Evolutionary conservation across 768 basidiomycete species (phyloP).

Genomic region (Leccinum uliginosum): DNA sequence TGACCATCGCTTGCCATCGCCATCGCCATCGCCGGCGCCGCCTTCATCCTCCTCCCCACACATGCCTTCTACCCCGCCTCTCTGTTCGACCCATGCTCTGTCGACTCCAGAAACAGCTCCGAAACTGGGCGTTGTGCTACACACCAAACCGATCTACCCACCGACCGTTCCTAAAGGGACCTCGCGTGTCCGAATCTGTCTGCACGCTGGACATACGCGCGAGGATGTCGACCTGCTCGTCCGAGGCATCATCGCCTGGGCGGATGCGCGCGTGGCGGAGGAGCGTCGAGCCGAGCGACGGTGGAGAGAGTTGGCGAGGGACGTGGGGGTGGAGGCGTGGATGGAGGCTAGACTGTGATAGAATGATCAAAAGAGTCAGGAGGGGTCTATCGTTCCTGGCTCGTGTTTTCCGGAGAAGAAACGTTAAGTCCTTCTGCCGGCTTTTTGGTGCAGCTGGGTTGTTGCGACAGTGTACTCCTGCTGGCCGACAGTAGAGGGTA

Average conservation of each 20-base stretch:
- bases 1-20: neutral
- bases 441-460: neutral
- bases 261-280: slow-evolving; percentile 18
- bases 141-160: slow-evolving; percentile 74
- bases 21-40: neutral
- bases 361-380: neutral
- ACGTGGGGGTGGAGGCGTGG: slow-evolving; percentile 19
- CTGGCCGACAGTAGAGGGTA: neutral
- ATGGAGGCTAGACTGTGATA: slow-evolving; percentile 28
- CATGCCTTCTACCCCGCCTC: neutral
- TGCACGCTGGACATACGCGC: slow-evolving; percentile 71
- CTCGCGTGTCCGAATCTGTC: slow-evolving; percentile 83
- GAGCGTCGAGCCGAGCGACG: neutral
- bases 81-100: neutral
- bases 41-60: neutral
- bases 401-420: neutral
- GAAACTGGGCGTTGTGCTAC: slow-evolving; percentile 37
- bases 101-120: slow-evolving; percentile 2
- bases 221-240: slow-evolving; percentile 61
- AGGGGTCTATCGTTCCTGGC: neutral
- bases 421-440: neutral
- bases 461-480: neutral
- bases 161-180: slow-evolving; percentile 88
- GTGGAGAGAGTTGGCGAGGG: slow-evolving; percentile 14
- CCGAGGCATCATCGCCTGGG: slow-evolving; percentile 40